Evolutionary conservation across 2,329 filamentous ascomycete species (phyloP), one percentile per base, ranked within the genome.

Genomic region (Venturia pyrina): DNA sequence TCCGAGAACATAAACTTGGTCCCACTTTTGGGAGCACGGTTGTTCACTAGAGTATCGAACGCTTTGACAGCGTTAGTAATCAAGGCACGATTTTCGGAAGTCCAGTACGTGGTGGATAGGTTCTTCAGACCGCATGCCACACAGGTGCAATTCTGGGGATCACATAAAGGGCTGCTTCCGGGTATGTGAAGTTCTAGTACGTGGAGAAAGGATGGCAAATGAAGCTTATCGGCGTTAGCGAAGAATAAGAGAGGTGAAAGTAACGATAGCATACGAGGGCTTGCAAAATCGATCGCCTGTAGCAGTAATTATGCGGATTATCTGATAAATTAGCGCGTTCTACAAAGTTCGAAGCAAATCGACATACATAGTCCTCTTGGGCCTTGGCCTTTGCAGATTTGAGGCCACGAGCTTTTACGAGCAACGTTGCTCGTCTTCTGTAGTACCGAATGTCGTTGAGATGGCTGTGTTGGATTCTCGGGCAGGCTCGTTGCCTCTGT

Each of bases 241-340:
- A 15, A 5, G 19, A 10, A n/a, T 1, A 3, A n/a, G 13, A 15
- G 2, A 4, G 32, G 2, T 19, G 15, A 19, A 11, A 37, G 15
- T 6, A 5, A 19, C 15, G 15, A 32, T 59, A 11, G 48, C 48
- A 53, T 59, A 37, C 53, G 5, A 59, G 32, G 19, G 32, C 53
- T 59, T 59, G 53, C 15, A 59, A 8, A 21, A 59, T 6, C 3
- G 53, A 59, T 3, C 53, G 53, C 19, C 53, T 34, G 21, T 59
- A 59, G 53, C 53, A 59, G 32, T 59, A 59, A 15, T 59, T 59
- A 59, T 59, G 53, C 15, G 53, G 53, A 7, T 59, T 59, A 15
- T 34, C 48, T 53, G 11, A 15, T 21, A 11, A 8, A 21, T 53
- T 53, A 53, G 48, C 48, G 15, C 2, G 15, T 3, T 28, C 11